Conservation (phyloP, 805 yeast genomes). For the Starmerella tilneyi region DNA sequence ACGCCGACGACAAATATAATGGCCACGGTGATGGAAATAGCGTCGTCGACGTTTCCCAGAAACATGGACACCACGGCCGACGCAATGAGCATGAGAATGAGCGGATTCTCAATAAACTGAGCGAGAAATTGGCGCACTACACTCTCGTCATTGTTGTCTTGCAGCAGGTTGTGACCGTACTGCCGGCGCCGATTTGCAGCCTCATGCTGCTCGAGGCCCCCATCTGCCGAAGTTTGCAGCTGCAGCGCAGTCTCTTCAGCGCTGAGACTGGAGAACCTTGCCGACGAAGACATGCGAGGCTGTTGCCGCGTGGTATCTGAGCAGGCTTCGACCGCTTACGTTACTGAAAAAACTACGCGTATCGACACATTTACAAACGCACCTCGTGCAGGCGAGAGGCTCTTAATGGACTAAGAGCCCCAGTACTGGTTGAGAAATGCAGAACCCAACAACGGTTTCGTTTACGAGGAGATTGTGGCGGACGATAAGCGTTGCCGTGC, state of each 20-base stretch:
- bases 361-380: background rate
- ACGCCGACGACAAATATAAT: constrained; percentile 88
- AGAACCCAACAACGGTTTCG: no score
- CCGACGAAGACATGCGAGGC: constrained; percentile 42
- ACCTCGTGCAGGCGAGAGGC: no score
- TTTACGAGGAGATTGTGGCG: no score
- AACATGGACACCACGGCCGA: constrained; percentile 78
- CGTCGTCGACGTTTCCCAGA: constrained; percentile 96
- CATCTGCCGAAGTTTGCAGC: constrained; percentile 47
- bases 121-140: constrained; percentile 60
- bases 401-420: no score
- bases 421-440: no score
- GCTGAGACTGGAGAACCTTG: constrained; percentile 49
- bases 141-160: constrained; percentile 65
- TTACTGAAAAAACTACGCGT: constrained; percentile 8
- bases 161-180: constrained; percentile 75
- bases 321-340: constrained; percentile 3
- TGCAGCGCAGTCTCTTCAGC: constrained; percentile 55
- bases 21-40: constrained; percentile 86
- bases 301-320: background rate
- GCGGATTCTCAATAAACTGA: constrained; percentile 81
- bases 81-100: constrained; percentile 77
- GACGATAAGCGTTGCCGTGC: no score
- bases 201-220: constrained; percentile 57
- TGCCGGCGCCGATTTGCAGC: constrained; percentile 64